Evolutionary conservation across 2,329 filamentous ascomycete species (phyloP).

Genomic region (Penicillium sp.): DNA sequence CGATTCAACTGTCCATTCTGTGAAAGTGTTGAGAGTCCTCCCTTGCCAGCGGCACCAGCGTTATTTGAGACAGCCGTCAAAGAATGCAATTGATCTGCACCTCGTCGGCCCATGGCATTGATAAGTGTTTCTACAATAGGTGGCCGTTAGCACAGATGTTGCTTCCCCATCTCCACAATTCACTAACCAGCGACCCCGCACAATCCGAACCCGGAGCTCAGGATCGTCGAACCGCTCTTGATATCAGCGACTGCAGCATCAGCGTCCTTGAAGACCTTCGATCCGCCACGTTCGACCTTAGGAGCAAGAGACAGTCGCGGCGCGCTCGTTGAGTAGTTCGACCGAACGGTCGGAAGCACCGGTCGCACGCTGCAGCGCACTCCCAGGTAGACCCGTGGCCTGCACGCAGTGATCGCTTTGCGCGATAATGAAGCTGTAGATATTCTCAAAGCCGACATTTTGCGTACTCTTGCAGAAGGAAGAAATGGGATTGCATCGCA

Average conservation of each 20-base stretch:
- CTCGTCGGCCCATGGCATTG: slow-evolving; percentile 62
- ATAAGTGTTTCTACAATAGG: slow-evolving; percentile 65
- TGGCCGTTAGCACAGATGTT: neutral
- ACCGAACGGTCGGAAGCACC: slow-evolving; percentile 5
- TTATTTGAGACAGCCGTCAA: slow-evolving; percentile 81
- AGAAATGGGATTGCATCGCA: neutral
- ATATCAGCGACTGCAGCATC: slow-evolving; percentile 68
- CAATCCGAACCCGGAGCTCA: slow-evolving; percentile 80
- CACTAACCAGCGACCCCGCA: slow-evolving; percentile 69
- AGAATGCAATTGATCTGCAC: slow-evolving; percentile 54
- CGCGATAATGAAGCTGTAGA: slow-evolving; percentile 25
- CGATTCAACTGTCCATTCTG: slow-evolving; percentile 69
- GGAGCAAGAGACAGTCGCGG: slow-evolving; percentile 23
- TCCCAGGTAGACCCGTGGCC: slow-evolving; percentile 22
- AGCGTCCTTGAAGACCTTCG: slow-evolving; percentile 48
- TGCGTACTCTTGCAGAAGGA: neutral
- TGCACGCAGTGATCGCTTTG: slow-evolving; percentile 23
- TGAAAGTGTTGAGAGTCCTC: slow-evolving; percentile 68
- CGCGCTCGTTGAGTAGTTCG: slow-evolving; percentile 24
- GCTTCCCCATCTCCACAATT: neutral
- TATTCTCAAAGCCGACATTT: slow-evolving; percentile 30
- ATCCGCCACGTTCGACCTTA: slow-evolving; percentile 31
- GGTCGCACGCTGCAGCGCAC: slow-evolving; percentile 18
- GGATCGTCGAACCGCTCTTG: slow-evolving; percentile 66
- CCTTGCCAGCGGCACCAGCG: slow-evolving; percentile 67